Evolutionary conservation across 2,329 filamentous ascomycete species (phyloP).

Genomic region (Aspergillus sp.): DNA sequence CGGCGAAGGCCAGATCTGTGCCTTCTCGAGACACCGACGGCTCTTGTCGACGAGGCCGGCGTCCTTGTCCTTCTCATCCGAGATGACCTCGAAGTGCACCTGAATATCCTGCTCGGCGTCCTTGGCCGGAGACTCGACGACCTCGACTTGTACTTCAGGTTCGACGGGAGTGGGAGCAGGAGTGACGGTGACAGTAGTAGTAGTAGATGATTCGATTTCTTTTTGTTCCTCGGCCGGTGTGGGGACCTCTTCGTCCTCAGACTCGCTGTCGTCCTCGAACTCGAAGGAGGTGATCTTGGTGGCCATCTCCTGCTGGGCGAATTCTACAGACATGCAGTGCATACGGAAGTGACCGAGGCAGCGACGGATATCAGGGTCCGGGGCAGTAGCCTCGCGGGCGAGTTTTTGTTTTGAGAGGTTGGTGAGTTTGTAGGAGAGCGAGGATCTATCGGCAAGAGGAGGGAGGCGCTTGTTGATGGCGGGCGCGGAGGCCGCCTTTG

Average conservation of each 20-base stretch:
- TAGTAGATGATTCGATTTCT: background rate
- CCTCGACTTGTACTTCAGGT: conserved; percentile 15
- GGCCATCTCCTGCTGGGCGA: conserved; percentile 37
- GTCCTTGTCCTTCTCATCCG: conserved; percentile 15
- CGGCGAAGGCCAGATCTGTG: conserved; percentile 26
- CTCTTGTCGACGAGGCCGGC: conserved; percentile 26
- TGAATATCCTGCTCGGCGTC: conserved; percentile 11
- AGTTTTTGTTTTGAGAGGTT: conserved; percentile 37
- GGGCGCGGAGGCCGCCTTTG: conserved; percentile 23
- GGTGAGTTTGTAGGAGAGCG: conserved; percentile 37
- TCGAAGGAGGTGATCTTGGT: conserved; percentile 37
- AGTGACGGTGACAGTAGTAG: background rate
- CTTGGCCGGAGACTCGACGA: background rate
- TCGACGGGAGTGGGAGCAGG: background rate
- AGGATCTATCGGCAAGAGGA: conserved; percentile 35
- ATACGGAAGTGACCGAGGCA: conserved; percentile 36
- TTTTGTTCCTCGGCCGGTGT: background rate
- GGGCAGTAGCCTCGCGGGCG: conserved; percentile 34
- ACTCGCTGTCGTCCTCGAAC: conserved; percentile 34
- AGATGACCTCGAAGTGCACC: conserved; percentile 17
- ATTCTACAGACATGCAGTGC: conserved; percentile 33
- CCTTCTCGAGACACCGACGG: conserved; percentile 29
- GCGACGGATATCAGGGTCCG: conserved; percentile 35
- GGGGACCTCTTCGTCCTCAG: background rate
- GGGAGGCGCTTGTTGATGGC: conserved; percentile 35